A percentile compares a stretch with the other conserved stretches of the same genome.
Conservation (phyloP, 2,329 filamentous ascomycete species). For the Pyricularia pennisetigena region DNA sequence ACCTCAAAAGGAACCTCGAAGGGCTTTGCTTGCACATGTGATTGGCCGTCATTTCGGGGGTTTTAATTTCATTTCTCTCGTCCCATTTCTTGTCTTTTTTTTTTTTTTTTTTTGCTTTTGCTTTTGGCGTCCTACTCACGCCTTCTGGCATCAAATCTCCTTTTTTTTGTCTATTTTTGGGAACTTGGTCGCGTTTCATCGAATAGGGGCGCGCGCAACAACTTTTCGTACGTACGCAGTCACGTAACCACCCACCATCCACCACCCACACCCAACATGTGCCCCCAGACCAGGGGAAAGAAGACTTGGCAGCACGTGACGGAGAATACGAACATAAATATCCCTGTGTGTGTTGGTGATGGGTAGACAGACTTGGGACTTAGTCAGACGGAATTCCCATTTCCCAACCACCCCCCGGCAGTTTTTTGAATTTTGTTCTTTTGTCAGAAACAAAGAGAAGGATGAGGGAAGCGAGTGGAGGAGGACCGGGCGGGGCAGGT, state of each 20-base stretch:
- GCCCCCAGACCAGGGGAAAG: too few relatives aligned
- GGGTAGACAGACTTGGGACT: too few relatives aligned
- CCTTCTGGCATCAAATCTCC: not conserved
- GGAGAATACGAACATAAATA: not conserved
- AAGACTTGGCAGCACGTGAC: too few relatives aligned
- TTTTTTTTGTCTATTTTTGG: not conserved
- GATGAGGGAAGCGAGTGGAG: too few relatives aligned
- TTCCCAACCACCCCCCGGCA: too few relatives aligned
- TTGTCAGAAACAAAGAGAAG: not conserved
- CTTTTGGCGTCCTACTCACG: too few relatives aligned
- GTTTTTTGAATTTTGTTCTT: not conserved
- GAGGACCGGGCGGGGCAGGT: not conserved
- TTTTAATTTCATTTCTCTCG: not conserved
- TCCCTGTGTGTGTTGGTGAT: not conserved
- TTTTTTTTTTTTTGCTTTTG: too few relatives aligned
- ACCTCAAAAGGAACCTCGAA: too few relatives aligned
- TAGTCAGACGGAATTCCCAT: too few relatives aligned
- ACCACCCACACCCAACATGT: too few relatives aligned
- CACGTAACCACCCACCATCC: not conserved
- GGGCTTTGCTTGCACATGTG: not conserved
- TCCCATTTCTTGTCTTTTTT: not conserved
- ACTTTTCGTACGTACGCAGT: not conserved
- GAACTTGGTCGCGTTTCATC: not conserved
- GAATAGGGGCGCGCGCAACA: not conserved
- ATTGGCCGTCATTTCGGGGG: not conserved